These are phyloP conservation scores for Gossypium raimondii DNA, from an alignment of 345 rosid genomes.

Conservation along the genomic window DNA sequence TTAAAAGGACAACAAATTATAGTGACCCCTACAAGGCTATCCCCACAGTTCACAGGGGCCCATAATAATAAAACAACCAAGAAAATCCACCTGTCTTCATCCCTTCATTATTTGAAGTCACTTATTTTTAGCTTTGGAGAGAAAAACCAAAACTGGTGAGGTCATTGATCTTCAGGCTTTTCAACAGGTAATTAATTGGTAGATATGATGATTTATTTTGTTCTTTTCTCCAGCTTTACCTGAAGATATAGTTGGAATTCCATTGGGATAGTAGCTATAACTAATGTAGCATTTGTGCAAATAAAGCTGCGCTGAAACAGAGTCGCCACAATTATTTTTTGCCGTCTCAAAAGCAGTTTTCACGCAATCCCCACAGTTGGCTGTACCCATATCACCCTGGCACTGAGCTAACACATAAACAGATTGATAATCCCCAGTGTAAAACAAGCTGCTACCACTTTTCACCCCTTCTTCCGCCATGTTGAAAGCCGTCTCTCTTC, in stretches of 20 bases:
- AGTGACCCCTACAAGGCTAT: background rate
- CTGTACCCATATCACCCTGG: slow-evolving; percentile 62
- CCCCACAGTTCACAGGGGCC: too few relatives aligned
- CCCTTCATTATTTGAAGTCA: background rate
- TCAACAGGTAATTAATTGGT: background rate
- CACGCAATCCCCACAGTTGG: slow-evolving; percentile 61
- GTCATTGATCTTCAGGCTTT: background rate
- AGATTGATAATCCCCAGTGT: slow-evolving; percentile 49
- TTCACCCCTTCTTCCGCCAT: slow-evolving; percentile 49
- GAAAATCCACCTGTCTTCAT: slow-evolving; percentile 1
- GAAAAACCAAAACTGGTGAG: background rate
- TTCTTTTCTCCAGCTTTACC: slow-evolving; percentile 22
- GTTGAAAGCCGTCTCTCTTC: slow-evolving; percentile 44
- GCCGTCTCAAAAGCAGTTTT: slow-evolving; percentile 53
- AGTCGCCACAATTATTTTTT: slow-evolving; percentile 52
- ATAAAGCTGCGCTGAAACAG: slow-evolving; percentile 66
- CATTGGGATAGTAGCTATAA: slow-evolving; percentile 76
- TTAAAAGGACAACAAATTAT: background rate
- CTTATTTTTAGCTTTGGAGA: background rate
- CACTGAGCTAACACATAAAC: slow-evolving; percentile 77
- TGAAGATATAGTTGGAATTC: slow-evolving; percentile 49
- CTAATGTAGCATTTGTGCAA: slow-evolving; percentile 75
- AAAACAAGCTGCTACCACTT: slow-evolving; percentile 36
- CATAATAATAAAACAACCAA: background rate
- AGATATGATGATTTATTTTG: background rate